Percentiles rank a stretch among this genome's conserved stretches.
These are phyloP conservation scores for Penicillium rolfsii DNA, from an alignment of 2,329 filamentous ascomycete species.

Conservation along the genomic window DNA sequence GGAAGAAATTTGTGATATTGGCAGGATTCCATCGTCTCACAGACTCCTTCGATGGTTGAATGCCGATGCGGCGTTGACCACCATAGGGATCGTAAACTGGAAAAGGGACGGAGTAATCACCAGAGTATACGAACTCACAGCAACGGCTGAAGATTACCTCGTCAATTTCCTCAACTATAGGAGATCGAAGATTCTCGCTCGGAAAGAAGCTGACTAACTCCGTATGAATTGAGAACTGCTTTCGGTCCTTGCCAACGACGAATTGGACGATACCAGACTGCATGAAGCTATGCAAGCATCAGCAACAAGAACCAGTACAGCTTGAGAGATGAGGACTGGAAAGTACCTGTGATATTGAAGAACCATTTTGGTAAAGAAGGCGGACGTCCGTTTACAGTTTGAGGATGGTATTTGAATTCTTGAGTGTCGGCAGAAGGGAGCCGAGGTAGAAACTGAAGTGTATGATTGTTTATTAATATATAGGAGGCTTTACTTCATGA, in stretches of 20 bases:
- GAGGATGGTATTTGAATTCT: too few species aligned
- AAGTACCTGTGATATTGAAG: background rate
- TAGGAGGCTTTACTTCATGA: too few species aligned
- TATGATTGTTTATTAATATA: too few species aligned
- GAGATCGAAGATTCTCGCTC: background rate
- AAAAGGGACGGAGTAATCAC: background rate
- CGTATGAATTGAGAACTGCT: background rate
- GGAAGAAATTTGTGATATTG: background rate
- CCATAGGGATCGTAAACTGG: too few species aligned
- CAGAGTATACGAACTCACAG: background rate
- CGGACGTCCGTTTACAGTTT: background rate
- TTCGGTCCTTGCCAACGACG: background rate
- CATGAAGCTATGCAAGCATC: background rate
- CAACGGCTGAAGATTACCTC: background rate
- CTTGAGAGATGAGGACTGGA: background rate
- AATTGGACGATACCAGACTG: background rate
- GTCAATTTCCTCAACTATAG: background rate
- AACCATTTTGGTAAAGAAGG: background rate
- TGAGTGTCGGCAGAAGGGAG: too few species aligned
- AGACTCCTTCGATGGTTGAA: too few species aligned
- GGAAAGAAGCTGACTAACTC: background rate
- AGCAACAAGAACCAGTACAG: background rate
- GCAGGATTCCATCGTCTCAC: background rate
- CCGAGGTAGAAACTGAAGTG: too few species aligned
- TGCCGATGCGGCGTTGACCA: too few species aligned